Base-by-base conservation (phyloP, 2,329 filamentous ascomycete species). In the Cladosporium sp. region DNA sequence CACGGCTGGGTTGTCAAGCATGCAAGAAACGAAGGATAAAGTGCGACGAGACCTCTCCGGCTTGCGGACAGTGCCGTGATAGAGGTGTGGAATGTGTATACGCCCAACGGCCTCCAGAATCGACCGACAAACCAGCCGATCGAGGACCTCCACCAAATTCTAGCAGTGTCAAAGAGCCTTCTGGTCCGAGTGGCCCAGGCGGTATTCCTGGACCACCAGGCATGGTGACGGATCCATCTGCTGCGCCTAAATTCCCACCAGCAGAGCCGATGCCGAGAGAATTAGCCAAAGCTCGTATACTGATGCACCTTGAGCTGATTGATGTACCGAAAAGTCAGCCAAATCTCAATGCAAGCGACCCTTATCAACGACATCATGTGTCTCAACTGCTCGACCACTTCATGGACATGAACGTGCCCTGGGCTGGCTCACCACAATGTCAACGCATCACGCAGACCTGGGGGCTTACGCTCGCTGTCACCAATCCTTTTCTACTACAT, bases 401-500 rank as follows among this genome's bases (percentile, higher is more conserved):
- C 60, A 32, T 54, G 20, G 52, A 57, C 34, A 54, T 40, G 19
- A n/a, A 49, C 7, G 44, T 52, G 17, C 53, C 49, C 7, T 63
- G 60, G 56, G 34, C 60, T 4, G 61, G 61, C 32, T 59, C 58
- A 4, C 48, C 58, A n/a, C 15, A 56, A 12, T 42, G 44, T 25
- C 61, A 63, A 44, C 39, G 40, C 1, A 47, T 62, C 25, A 57
- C 62, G 12, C 61, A 62, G 19, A 57, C 32, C 12, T 58, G 60
- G 42, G 58, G 51, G 24, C 81, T 97, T 64, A 84, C 85, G 62
- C 87, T 96, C 68, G 90, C 90, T 57, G 82, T 90, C 50, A 85
- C 85, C 17, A 85, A 91, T 68, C 80, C 85, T 56, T 97, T 93
- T 74, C 91, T 96, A 64, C 92, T 97, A 90, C 89, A 93, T 73